Conservation (phyloP, 1,139 yeast genomes). For the Blastobotrys ciferrii region DNA sequence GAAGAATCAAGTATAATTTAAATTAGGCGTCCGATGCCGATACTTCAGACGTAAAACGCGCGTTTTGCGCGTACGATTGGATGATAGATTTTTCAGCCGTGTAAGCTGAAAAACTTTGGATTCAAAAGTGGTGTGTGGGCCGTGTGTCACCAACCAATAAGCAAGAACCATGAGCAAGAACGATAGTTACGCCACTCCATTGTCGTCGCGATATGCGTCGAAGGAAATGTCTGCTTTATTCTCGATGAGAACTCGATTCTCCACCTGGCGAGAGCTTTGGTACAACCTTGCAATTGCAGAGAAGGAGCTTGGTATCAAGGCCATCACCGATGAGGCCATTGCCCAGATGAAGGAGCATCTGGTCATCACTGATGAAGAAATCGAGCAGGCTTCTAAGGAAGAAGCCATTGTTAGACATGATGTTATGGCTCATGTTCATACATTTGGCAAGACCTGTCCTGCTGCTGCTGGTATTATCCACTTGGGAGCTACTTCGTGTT, state of each 20-base stretch:
- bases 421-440: conserved; percentile 99
- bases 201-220: conserved; percentile 95
- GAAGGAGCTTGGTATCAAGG: conserved; percentile 78
- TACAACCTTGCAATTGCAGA: conserved; percentile 94
- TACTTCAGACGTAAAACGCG: neutral
- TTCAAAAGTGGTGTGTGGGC: too few species aligned
- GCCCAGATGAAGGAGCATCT: conserved; percentile 77
- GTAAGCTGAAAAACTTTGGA: neutral
- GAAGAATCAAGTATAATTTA: too few species aligned
- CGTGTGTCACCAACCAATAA: neutral
- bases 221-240: conserved; percentile 93
- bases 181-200: conserved; percentile 73
- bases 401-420: conserved; percentile 99
- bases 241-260: conserved; percentile 89
- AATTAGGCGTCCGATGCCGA: too few species aligned
- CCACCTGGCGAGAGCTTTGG: conserved; percentile 99
- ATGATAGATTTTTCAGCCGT: neutral
- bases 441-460: conserved; percentile 89
- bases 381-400: conserved; percentile 82
- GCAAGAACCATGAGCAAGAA: conserved; percentile 26
- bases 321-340: conserved; percentile 87
- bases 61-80: neutral
- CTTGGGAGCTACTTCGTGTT: conserved; percentile 97
- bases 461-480: conserved; percentile 97
- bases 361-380: conserved; percentile 87